phyloP scores from a whole-genome alignment of 2,329 filamentous ascomycete genomes.

The Aspergillus hiratsukae region DNA sequence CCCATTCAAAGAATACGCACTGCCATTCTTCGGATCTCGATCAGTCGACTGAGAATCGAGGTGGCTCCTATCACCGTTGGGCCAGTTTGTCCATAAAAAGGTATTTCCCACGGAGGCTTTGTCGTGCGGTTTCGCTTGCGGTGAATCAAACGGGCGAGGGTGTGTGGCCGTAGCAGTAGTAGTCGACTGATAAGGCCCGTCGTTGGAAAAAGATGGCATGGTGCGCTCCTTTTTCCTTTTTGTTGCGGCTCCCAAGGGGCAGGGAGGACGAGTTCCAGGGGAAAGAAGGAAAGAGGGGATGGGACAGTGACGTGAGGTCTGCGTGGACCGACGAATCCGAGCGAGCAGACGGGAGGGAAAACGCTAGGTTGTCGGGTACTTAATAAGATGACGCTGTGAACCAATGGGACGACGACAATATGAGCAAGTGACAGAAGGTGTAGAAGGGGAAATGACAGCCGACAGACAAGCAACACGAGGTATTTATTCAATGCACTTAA shows the following conservation, averaged over 20 bases:
- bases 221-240: conserved; percentile 8
- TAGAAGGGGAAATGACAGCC: background rate
- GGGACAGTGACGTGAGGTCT: conserved; percentile 8
- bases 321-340: conserved; percentile 12
- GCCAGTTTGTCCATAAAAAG: conserved; percentile 45
- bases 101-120: conserved; percentile 43
- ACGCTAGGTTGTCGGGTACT: background rate
- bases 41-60: conserved; percentile 37
- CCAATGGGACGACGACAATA: background rate
- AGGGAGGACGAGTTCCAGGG: background rate
- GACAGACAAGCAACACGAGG: background rate
- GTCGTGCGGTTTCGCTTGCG: conserved; percentile 41
- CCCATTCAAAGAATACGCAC: conserved; percentile 58
- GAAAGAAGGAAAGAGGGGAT: background rate
- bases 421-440: background rate
- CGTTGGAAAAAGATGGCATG: conserved; percentile 39
- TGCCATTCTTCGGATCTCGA: conserved; percentile 46
- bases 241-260: conserved; percentile 6
- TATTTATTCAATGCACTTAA: background rate
- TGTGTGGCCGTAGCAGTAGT: conserved; percentile 33
- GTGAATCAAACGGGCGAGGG: conserved; percentile 37
- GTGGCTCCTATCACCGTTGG: conserved; percentile 40
- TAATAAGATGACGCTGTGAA: background rate
- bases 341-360: conserved; percentile 1
- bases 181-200: conserved; percentile 30